phyloP scores from a whole-genome alignment of 306 rosid genomes.

The Gleditsia sinensis region DNA sequence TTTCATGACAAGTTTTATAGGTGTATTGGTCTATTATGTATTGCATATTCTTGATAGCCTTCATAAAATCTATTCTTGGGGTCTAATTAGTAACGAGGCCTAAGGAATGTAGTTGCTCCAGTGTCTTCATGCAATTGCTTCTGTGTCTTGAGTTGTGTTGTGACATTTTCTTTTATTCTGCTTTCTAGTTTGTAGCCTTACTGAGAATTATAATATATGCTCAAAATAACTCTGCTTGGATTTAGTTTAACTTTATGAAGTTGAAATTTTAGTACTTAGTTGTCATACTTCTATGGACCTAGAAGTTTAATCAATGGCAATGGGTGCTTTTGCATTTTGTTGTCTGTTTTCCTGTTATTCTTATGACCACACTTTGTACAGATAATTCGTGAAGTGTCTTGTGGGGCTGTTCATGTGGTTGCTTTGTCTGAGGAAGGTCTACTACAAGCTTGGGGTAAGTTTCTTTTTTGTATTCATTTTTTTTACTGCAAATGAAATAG shows the following conservation, averaged over 20 bases:
- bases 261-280: neutral
- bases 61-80: neutral
- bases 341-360: conserved; percentile 4
- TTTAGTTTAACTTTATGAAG: conserved; percentile 12
- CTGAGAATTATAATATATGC: conserved; percentile 5
- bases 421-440: conserved; percentile 88
- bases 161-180: conserved; percentile 2
- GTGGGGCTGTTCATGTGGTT: conserved; percentile 89
- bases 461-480: conserved; percentile 31
- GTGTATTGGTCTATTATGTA: neutral
- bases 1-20: neutral
- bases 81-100: neutral
- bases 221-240: neutral
- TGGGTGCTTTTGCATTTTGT: neutral
- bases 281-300: neutral
- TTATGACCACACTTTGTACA: conserved; percentile 35
- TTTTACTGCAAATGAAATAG: neutral
- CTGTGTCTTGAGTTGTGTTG: neutral
- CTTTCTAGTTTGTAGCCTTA: conserved; percentile 16
- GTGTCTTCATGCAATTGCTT: conserved; percentile 9
- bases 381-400: conserved; percentile 86
- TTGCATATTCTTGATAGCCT: neutral
- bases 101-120: neutral
- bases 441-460: conserved; percentile 92
- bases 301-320: conserved; percentile 13